Evolutionary conservation across 768 basidiomycete genomes (phyloP).

Genomic region (Tubosaeta brunneosetosa): DNA sequence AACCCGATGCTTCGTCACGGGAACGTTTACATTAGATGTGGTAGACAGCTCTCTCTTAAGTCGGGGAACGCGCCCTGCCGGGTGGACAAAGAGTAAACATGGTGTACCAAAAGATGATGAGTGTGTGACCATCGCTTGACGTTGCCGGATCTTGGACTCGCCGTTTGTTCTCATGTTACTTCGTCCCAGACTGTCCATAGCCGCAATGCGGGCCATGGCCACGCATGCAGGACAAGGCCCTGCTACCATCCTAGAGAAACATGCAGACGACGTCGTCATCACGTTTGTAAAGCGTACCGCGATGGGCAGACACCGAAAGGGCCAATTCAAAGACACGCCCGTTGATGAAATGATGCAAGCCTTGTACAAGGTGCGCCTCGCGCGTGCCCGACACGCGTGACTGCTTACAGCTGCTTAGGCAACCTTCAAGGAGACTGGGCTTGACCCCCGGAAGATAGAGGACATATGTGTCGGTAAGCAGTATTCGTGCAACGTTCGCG

Average conservation of each 20-base stretch:
- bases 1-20: neutral
- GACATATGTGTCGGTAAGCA: slow-evolving; percentile 79
- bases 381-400: neutral
- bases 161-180: slow-evolving; percentile 17
- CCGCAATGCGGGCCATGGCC: slow-evolving; percentile 30
- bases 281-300: slow-evolving; percentile 88
- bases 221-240: slow-evolving; percentile 38
- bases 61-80: neutral
- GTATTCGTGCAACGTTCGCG: neutral
- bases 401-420: slow-evolving; percentile 39
- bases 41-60: neutral
- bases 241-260: slow-evolving; percentile 58
- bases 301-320: slow-evolving; percentile 84
- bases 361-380: slow-evolving; percentile 62
- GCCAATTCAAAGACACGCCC: slow-evolving; percentile 82
- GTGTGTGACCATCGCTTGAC: neutral
- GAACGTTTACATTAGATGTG: neutral
- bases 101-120: neutral
- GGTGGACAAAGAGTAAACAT: neutral
- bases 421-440: slow-evolving; percentile 56
- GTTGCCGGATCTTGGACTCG: slow-evolving; percentile 6
- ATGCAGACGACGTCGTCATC: slow-evolving; percentile 82
- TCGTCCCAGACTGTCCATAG: slow-evolving; percentile 8
- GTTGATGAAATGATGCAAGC: slow-evolving; percentile 85
- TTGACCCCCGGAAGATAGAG: slow-evolving; percentile 69